Evolutionary conservation across 805 yeast species (phyloP).

Genomic region (Yarrowia sp.): DNA sequence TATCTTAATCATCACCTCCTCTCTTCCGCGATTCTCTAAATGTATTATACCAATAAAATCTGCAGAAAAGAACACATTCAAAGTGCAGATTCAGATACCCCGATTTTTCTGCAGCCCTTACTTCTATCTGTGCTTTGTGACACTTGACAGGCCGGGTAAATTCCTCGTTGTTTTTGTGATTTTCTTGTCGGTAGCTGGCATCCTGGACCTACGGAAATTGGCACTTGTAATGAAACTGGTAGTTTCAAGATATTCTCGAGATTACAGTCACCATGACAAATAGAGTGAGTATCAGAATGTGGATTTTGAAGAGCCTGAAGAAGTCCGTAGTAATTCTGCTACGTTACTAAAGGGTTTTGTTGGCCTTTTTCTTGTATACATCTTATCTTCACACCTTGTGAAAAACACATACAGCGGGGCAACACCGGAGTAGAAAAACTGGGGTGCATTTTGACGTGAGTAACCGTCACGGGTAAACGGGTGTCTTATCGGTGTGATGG

Average conservation of each 20-base stretch:
- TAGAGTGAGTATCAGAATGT: neutral
- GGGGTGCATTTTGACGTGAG: neutral
- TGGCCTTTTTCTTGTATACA: too few species aligned
- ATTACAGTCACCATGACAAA: conserved; percentile 3
- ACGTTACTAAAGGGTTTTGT: too few species aligned
- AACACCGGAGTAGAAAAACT: neutral
- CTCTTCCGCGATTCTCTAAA: too few species aligned
- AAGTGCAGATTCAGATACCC: too few species aligned
- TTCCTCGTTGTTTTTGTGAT: neutral
- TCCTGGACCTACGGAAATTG: neutral
- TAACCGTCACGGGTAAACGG: too few species aligned
- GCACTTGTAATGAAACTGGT: neutral
- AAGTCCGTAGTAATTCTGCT: too few species aligned
- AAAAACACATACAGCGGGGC: neutral
- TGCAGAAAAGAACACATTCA: too few species aligned
- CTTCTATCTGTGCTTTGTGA: neutral
- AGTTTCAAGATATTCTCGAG: neutral
- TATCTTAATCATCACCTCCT: too few species aligned
- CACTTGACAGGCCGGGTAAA: conserved; percentile 9
- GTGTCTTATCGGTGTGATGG: neutral
- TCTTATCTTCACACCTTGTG: too few species aligned
- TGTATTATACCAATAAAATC: too few species aligned
- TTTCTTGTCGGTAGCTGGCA: neutral
- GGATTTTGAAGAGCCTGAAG: too few species aligned
- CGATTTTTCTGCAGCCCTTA: too few species aligned